Base-by-base conservation (phyloP, 768 basidiomycete genomes). In the Thelephora ganbajun region DNA sequence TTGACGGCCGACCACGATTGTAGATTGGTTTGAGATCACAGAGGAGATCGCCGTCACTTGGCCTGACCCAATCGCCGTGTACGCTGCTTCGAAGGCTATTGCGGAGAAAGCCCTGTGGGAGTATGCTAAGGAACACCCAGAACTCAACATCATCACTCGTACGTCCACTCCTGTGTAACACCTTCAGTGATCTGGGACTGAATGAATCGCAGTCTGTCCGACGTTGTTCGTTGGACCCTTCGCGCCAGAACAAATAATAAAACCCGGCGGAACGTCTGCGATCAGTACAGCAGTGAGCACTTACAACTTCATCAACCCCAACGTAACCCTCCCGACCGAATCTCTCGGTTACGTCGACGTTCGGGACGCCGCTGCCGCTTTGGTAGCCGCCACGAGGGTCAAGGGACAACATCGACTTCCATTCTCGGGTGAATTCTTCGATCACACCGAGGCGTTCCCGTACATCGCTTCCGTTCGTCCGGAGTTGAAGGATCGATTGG, bases 21-120 rank as follows among this genome's bases (percentile, higher is more conserved):
- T 9, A 30, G 26, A 30, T 9, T 30, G 26, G 26, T 30, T 30
- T 30, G 9, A 30, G 26, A 30, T 30, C 6, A 51, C 50, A 20
- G 62, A 66, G 43, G 56, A 63, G 20, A 61, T 62, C 11, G 43
- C 67, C 6, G 45, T 36, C 6, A 54, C 53, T 2, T 50, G 51
- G 35, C 45, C 46, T 20, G 20, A 51, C 14, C 50, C 54, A 11
- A 43, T 61, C 35, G 56, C 63, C 35, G 57, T 57, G 12, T 75
- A 72, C 50, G 43, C 49, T 6, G 62, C 64, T 12, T 61, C 68
- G 12, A 72, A 72, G 53, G 61, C 55, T 1, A 48, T 62, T 11
- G 54, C 62, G 3, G 62, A 63, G 47, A 48, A 13, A 3, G 54
- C 56, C 1, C 55, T 53, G 7, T 57, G 57, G 54, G 48, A 53